These are phyloP conservation scores for Nitzschia palea DNA, from an alignment of 108 stramenopile species.

Conservation along the genomic window DNA sequence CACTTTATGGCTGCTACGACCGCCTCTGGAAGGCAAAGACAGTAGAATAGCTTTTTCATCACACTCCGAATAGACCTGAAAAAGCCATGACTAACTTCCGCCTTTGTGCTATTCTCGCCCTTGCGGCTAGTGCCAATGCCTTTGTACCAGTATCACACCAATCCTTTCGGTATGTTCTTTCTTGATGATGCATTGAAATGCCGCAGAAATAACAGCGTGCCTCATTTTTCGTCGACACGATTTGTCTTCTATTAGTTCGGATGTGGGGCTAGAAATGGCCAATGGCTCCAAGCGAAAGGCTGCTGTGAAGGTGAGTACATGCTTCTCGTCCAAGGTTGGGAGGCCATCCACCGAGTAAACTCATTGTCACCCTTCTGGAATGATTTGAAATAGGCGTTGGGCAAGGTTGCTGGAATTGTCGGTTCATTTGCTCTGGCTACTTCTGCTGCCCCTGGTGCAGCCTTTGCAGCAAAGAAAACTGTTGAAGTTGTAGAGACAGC, in stretches of 20 bases:
- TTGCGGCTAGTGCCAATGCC: slow-evolving; percentile 22
- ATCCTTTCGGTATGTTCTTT: slow-evolving; percentile 15
- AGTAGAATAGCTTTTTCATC: too few species aligned
- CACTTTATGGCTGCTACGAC: too few species aligned
- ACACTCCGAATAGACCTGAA: too few species aligned
- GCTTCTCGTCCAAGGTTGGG: not conserved
- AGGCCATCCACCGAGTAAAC: not conserved
- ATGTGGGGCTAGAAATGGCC: slow-evolving; percentile 60
- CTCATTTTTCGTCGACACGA: too few species aligned
- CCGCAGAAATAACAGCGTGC: not conserved
- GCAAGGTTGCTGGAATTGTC: slow-evolving; percentile 66
- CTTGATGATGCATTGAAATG: not conserved
- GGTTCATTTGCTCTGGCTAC: slow-evolving; percentile 67
- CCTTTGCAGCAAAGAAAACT: slow-evolving; percentile 62
- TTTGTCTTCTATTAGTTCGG: too few species aligned
- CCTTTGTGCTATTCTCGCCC: slow-evolving; percentile 11
- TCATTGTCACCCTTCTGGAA: not conserved
- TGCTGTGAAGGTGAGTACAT: slow-evolving; percentile 54
- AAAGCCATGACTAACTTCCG: slow-evolving; percentile 8
- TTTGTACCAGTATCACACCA: slow-evolving; percentile 29
- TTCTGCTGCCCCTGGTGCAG: slow-evolving; percentile 62
- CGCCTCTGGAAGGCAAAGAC: too few species aligned
- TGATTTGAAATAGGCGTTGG: slow-evolving; percentile 36
- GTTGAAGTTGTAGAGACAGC: slow-evolving; percentile 65
- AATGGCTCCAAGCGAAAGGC: slow-evolving; percentile 66